Conservation (phyloP, 305 asterid genomes). For the Fraxinus latifolia region DNA sequence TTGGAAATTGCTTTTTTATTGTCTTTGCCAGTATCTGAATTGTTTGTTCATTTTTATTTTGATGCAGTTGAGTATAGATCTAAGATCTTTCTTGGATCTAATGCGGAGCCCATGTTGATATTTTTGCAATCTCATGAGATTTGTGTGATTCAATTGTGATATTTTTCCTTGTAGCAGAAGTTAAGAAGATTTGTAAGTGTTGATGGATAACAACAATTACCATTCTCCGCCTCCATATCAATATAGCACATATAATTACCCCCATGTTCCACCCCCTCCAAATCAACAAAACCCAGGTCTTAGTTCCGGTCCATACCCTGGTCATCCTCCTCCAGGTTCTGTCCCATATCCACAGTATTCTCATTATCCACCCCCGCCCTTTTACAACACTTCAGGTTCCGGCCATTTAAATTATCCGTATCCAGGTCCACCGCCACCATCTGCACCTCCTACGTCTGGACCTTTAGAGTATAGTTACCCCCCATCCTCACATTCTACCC, state of each 20-base stretch:
- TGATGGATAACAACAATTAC: constrained; percentile 49
- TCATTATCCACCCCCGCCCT: constrained; percentile 36
- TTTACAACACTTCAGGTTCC: constrained; percentile 31
- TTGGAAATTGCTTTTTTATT: neutral
- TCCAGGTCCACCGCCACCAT: constrained; percentile 24
- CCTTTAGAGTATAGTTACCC: constrained; percentile 38
- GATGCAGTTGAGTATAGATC: constrained; percentile 13
- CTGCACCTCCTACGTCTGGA: constrained; percentile 37
- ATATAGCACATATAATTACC: constrained; percentile 47
- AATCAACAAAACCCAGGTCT: constrained; percentile 48
- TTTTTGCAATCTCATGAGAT: constrained; percentile 19
- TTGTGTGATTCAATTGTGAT: constrained; percentile 21
- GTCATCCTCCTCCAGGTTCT: constrained; percentile 30
- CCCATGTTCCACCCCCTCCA: constrained; percentile 45
- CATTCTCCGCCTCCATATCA: constrained; percentile 57
- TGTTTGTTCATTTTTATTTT: constrained; percentile 12
- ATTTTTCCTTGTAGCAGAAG: constrained; percentile 6
- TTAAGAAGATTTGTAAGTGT: constrained; percentile 11
- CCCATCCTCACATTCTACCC: constrained; percentile 21
- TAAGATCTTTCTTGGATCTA: neutral
- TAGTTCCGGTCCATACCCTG: constrained; percentile 9
- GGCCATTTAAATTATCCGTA: constrained; percentile 38
- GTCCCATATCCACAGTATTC: constrained; percentile 46
- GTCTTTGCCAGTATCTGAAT: constrained; percentile 8
- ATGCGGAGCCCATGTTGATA: constrained; percentile 9